Evolutionary conservation across 148 eudicot species (phyloP).

Genomic region (Nepenthes gracilis): DNA sequence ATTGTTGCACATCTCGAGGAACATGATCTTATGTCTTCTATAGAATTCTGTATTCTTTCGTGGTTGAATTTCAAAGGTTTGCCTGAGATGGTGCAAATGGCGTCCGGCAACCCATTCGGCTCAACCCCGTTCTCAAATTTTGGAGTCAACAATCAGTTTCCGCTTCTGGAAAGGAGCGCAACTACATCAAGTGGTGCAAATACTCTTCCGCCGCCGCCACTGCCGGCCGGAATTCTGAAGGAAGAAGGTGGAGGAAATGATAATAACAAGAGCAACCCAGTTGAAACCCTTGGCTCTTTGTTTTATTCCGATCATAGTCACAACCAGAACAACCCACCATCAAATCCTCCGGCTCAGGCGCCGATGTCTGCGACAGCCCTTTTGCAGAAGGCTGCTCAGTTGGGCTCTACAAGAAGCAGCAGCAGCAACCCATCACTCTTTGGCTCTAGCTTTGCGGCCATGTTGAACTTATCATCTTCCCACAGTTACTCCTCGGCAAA

Average conservation of each 20-base stretch:
- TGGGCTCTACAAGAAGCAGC: constrained; percentile 59
- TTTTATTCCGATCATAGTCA: constrained; percentile 8
- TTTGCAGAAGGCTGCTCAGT: constrained; percentile 81
- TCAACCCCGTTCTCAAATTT: constrained; percentile 31
- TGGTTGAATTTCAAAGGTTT: constrained; percentile 5
- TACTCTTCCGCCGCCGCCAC: constrained; percentile 32
- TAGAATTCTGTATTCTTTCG: too few relatives aligned
- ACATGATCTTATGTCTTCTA: too few relatives aligned
- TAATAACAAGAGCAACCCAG: constrained; percentile 8
- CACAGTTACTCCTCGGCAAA: neutral
- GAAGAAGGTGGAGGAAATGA: constrained; percentile 16
- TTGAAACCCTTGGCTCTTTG: constrained; percentile 23
- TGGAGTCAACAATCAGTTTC: constrained; percentile 18
- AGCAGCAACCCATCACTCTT: constrained; percentile 22
- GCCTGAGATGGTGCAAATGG: constrained; percentile 50
- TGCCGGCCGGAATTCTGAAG: constrained; percentile 11
- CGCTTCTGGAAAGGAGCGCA: constrained; percentile 12
- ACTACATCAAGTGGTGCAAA: constrained; percentile 16
- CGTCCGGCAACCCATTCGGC: constrained; percentile 24
- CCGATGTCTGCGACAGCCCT: constrained; percentile 97
- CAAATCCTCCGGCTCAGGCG: constrained; percentile 9
- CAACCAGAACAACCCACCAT: constrained; percentile 1
- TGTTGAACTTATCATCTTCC: constrained; percentile 25
- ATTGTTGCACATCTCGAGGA: too few relatives aligned
- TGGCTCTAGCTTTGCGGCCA: constrained; percentile 36